Percentiles rank a stretch among this genome's conserved stretches.
These are phyloP conservation scores for Ophiocordyceps sinensis DNA, from an alignment of 2,329 filamentous ascomycete genomes.

Conservation along the genomic window DNA sequence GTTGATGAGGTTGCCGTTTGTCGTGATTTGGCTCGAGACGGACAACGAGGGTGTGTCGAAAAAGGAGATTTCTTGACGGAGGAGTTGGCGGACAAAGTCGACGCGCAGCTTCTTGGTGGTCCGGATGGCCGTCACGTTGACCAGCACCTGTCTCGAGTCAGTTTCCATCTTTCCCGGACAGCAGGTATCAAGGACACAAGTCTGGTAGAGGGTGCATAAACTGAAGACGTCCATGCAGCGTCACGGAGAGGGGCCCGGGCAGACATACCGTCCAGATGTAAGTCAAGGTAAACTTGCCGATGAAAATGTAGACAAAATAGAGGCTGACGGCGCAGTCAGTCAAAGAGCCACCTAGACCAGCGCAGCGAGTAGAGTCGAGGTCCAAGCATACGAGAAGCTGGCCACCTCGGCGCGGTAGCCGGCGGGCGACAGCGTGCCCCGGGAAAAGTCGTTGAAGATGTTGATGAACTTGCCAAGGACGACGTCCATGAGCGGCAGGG, in stretches of 20 bases:
- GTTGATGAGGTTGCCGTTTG: slow-evolving; percentile 30
- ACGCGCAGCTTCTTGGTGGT: slow-evolving; percentile 21
- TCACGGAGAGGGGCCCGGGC: neutral
- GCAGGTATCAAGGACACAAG: too few species aligned
- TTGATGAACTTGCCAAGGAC: slow-evolving; percentile 41
- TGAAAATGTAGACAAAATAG: slow-evolving; percentile 44
- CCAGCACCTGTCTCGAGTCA: slow-evolving; percentile 8
- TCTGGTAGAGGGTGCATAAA: too few species aligned
- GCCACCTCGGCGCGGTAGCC: slow-evolving; percentile 36
- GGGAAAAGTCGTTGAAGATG: slow-evolving; percentile 41
- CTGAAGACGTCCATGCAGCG: too few species aligned
- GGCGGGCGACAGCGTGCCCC: slow-evolving; percentile 23
- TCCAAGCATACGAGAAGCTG: slow-evolving; percentile 22
- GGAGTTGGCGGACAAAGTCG: slow-evolving; percentile 21
- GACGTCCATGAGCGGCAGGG: slow-evolving; percentile 42
- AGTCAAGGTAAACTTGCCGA: slow-evolving; percentile 36
- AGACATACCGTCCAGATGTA: slow-evolving; percentile 32
- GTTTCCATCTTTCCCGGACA: too few species aligned
- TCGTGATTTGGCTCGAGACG: slow-evolving; percentile 30
- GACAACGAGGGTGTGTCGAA: slow-evolving; percentile 34
- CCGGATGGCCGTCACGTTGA: slow-evolving; percentile 23
- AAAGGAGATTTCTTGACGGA: slow-evolving; percentile 38
- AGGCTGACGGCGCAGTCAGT: slow-evolving; percentile 18
- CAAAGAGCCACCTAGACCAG: neutral
- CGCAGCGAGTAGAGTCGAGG: neutral